Evolutionary conservation across 23 red algal species (phyloP).

Genomic region (Gracilaria gracilis): DNA sequence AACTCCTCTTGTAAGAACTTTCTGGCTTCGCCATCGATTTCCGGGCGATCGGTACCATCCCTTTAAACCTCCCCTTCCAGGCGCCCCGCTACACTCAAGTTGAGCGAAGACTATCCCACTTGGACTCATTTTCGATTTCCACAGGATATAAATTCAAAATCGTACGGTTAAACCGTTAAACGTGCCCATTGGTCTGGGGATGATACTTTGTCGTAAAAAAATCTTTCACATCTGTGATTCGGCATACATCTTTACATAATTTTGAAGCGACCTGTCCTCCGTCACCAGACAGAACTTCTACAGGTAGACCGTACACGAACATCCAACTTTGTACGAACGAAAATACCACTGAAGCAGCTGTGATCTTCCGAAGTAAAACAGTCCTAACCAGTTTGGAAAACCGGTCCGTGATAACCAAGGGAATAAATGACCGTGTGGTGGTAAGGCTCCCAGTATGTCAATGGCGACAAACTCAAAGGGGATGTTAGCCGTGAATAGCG

Average conservation of each 20-base stretch:
- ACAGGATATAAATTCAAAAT: not conserved
- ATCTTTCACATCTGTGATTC: no score
- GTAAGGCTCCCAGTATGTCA: slow-evolving; percentile 33
- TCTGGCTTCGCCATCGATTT: not conserved
- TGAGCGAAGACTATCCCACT: not conserved
- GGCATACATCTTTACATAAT: slow-evolving; percentile 12
- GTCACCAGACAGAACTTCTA: slow-evolving; percentile 9
- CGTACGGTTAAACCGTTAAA: slow-evolving; percentile 45
- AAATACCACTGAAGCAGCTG: not conserved
- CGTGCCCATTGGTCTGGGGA: slow-evolving; percentile 13
- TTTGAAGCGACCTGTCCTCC: slow-evolving; percentile 6
- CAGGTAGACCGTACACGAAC: no score
- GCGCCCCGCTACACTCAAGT: not conserved
- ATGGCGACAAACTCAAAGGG: not conserved
- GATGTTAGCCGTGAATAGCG: not conserved
- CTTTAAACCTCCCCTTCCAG: not conserved
- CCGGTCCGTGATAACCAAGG: slow-evolving; percentile 43
- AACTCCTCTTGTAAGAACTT: not conserved
- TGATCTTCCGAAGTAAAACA: not conserved
- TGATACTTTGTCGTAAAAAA: slow-evolving; percentile 34
- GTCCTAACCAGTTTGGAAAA: slow-evolving; percentile 32
- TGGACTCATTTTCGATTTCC: not conserved
- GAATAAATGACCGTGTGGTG: not conserved
- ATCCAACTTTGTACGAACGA: not conserved
- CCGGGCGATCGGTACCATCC: not conserved